These are phyloP conservation scores for Stephania yunnanensis DNA, from an alignment of 164 flowering plant genomes.

Conservation along the genomic window DNA sequence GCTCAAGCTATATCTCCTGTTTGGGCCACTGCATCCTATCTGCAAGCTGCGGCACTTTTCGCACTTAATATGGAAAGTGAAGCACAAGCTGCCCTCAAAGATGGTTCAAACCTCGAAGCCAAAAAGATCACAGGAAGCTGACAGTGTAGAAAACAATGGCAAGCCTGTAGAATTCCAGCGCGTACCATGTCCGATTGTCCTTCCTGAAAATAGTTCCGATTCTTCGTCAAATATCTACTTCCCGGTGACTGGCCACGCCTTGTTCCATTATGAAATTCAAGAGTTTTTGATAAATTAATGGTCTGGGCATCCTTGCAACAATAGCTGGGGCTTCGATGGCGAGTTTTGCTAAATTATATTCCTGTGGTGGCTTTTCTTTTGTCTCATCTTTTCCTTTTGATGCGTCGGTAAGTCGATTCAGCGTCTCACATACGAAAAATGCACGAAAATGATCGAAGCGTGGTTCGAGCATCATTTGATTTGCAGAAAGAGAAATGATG, in stretches of 20 bases:
- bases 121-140: constrained; percentile 29
- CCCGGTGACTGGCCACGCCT: not conserved
- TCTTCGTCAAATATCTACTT: not conserved
- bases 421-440: not conserved
- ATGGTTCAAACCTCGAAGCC: constrained; percentile 65
- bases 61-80: constrained; percentile 66
- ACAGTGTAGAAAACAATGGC: not conserved
- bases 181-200: constrained; percentile 6
- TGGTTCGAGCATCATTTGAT: not conserved
- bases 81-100: constrained; percentile 68
- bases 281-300: not conserved
- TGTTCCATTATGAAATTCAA: not conserved
- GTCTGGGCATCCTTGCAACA: not conserved
- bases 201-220: constrained; percentile 6
- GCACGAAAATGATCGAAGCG: not conserved
- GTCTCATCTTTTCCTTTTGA: not conserved
- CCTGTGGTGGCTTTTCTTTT: not conserved
- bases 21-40: constrained; percentile 81
- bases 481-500: not conserved
- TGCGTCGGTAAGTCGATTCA: not conserved
- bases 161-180: not conserved
- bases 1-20: constrained; percentile 80
- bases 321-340: not conserved
- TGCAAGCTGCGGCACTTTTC: constrained; percentile 74
- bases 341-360: constrained; percentile 5